Conservation (phyloP, 345 rosid genomes). For the Eutrema heterophyllum region DNA sequence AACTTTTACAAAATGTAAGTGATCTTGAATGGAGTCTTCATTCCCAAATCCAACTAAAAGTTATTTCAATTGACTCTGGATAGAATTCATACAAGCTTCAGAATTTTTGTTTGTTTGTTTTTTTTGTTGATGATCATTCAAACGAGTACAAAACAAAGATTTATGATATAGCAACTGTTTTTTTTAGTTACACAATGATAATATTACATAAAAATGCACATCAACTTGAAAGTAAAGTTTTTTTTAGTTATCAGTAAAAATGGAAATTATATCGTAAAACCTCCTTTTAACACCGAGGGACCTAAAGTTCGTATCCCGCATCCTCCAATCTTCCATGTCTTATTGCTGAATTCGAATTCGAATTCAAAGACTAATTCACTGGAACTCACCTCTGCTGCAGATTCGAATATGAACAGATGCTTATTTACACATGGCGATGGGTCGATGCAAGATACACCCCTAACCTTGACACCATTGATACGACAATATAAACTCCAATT, state of each 20-base stretch:
- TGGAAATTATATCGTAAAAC: no score
- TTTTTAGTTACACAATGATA: neutral
- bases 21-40: no score
- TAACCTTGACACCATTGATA: no score
- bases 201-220: neutral
- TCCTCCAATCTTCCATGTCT: neutral
- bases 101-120: no score
- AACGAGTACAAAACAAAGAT: neutral
- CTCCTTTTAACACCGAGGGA: no score
- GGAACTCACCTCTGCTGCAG: neutral
- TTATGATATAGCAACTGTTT: neutral
- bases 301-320: neutral
- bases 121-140: neutral
- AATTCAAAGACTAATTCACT: neutral
- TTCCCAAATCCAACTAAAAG: no score
- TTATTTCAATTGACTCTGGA: no score
- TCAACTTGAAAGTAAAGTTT: neutral
- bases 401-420: neutral
- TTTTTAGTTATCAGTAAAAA: no score
- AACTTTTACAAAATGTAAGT: neutral
- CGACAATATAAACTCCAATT: no score
- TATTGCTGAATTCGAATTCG: rapidly evolving
- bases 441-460: no score
- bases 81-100: neutral
- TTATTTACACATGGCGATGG: neutral